Percentiles rank a stretch among this genome's conserved stretches.
Evolutionary conservation across 768 basidiomycete genomes (phyloP).

Genomic region (Mycena maculata): DNA sequence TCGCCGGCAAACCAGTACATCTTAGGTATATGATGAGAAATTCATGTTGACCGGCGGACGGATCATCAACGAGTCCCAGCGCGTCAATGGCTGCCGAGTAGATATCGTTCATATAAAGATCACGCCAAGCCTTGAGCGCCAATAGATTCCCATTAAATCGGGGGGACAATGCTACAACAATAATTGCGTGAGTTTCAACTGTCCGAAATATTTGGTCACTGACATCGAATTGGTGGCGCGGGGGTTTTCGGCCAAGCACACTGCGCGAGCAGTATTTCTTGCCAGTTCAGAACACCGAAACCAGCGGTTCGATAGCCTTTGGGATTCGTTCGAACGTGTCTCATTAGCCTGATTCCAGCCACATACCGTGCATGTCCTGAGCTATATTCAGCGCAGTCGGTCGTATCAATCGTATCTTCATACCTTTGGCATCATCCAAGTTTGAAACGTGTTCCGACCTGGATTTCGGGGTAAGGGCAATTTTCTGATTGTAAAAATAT

Average conservation of each 20-base stretch:
- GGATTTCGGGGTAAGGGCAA: constrained; percentile 2
- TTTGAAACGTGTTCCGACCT: constrained; percentile 34
- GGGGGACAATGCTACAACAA: constrained; percentile 16
- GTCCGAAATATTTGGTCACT: not conserved
- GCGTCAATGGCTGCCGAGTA: constrained; percentile 29
- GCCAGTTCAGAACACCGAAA: constrained; percentile 29
- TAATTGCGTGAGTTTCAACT: not conserved
- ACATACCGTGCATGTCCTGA: constrained; percentile 25
- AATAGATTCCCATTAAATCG: constrained; percentile 16
- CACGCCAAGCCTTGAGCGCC: constrained; percentile 28
- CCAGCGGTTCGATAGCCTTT: constrained; percentile 26
- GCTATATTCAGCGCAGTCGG: too few relatives aligned
- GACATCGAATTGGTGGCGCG: constrained; percentile 20
- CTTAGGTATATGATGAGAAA: constrained; percentile 31
- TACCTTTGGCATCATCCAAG: constrained; percentile 35
- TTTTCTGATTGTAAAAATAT: not conserved
- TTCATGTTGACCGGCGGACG: constrained; percentile 5
- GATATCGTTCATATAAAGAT: constrained; percentile 12
- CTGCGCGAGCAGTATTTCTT: constrained; percentile 21
- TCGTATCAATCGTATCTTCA: too few relatives aligned
- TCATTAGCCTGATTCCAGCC: too few relatives aligned
- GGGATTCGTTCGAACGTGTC: too few relatives aligned
- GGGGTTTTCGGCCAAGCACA: constrained; percentile 24
- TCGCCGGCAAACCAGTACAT: constrained; percentile 17
- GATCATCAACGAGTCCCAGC: constrained; percentile 26